Conservation (phyloP, 2,329 filamentous ascomycete genomes). For the Pseudogymnoascus sp. region DNA sequence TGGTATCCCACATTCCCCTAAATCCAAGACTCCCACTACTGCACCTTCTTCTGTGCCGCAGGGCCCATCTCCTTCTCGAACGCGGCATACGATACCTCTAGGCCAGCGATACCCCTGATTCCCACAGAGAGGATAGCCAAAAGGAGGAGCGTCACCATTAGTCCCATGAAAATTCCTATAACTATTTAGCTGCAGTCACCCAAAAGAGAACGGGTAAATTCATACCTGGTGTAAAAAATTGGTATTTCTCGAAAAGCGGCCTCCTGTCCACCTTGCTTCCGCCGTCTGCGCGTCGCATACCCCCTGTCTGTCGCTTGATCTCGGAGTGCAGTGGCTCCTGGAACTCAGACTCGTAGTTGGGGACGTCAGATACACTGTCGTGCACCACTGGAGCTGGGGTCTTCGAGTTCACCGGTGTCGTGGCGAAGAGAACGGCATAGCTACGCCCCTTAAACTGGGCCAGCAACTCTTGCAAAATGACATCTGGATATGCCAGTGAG, state of each 20-base stretch:
- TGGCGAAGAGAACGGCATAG: slow-evolving; percentile 71
- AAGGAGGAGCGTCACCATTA: slow-evolving; percentile 62
- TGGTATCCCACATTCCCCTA: not conserved
- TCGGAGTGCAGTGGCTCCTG: slow-evolving; percentile 58
- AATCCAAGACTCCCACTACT: slow-evolving; percentile 25
- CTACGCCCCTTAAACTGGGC: slow-evolving; percentile 38
- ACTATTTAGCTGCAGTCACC: slow-evolving; percentile 5
- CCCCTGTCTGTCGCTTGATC: slow-evolving; percentile 55
- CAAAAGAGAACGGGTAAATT: not conserved
- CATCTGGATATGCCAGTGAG: slow-evolving; percentile 29
- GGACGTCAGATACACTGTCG: slow-evolving; percentile 29
- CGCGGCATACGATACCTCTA: slow-evolving; percentile 85
- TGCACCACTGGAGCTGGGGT: slow-evolving; percentile 33
- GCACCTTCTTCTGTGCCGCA: slow-evolving; percentile 76
- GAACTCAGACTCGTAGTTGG: slow-evolving; percentile 58
- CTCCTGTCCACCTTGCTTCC: slow-evolving; percentile 37
- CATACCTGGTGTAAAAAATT: slow-evolving; percentile 82
- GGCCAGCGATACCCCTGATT: slow-evolving; percentile 63
- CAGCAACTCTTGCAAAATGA: slow-evolving; percentile 38
- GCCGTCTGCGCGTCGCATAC: slow-evolving; percentile 32
- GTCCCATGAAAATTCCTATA: slow-evolving; percentile 78
- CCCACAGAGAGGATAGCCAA: slow-evolving; percentile 72
- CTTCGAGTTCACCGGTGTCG: slow-evolving; percentile 33
- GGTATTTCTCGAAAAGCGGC: slow-evolving; percentile 80
- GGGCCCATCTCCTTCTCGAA: slow-evolving; percentile 96